Evolutionary conservation across 106 monocot genomes (phyloP), one percentile per base, ranked within the genome.

Genomic region (Platanthera zijinensis): DNA sequence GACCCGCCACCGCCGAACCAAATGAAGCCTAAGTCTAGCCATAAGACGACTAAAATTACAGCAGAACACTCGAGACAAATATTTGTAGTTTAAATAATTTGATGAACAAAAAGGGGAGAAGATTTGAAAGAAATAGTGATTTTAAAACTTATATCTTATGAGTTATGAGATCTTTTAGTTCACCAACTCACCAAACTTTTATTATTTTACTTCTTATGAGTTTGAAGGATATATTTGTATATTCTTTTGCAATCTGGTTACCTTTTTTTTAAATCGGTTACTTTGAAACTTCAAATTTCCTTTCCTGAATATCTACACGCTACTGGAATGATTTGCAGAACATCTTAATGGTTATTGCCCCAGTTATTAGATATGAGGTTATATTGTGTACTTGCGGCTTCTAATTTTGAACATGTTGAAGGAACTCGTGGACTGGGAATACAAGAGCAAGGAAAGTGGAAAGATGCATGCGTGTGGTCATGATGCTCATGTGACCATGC

Each of bases 391-490:
- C 57, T 61, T 21, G 18, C 8, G n/a, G 59, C 52, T 53, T 53
- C 52, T 53, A 32, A 66, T 66, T 1, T 66, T 66, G 30, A 66
- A 39, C 66, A 3, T 72, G 7, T 21, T 72, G 13, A 30, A 96
- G 96, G 96, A 96, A 78, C 78, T 89, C 50, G 89, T 87, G 32
- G 84, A 90, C 19, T 93, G 87, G 93, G 87, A 96, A 81, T 81
- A 84, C 62, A 96, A 93, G 82, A 93, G 96, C 89, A 86, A 84
- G 80, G 50, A 79, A 61, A 79, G 61, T 69, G 96, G 96, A 15
- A 88, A 85, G 84, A 96, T 93, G 96, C 96, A 96, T 83, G 93
- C 90, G 22, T 96, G 90, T 78, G 96, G 96, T 48, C 96, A 96
- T 82, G 96, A 96, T 81, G 86, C 84, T 56, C 96, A 96, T 86